Evolutionary conservation across 805 yeast genomes (phyloP), one percentile per base, ranked within the genome.

Genomic region (Saturnispora bothae): DNA sequence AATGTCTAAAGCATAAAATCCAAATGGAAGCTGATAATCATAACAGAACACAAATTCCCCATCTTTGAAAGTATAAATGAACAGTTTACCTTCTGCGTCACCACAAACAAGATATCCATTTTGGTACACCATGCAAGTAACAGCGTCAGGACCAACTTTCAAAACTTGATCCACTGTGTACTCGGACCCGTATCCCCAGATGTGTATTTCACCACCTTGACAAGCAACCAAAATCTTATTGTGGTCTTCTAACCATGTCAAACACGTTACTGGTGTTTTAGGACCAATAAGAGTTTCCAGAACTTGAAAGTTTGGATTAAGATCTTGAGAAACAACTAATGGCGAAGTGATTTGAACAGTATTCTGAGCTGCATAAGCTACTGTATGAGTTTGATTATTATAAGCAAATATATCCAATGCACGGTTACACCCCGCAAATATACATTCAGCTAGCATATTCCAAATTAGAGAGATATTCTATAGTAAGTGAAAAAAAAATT

Each of bases 271-370:
- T 33, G 69, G 78, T 14, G 64, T 67, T 4, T 65, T 52, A 51
- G 81, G 92, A 2, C 71, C 68, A 45, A 78, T 78, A 38, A 82
- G 60, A 0, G 86, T 77, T 5, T 56, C 47, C 36, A 52, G 53
- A 0, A 77, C 76, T 74, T 33, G 42, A 42, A 27, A 38, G 5
- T 12, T 84, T 84, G 20, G 51, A 15, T 61, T 51, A 27, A 52
- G 36, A 3, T 45, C 26, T 21, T 62, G 61, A 15, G 12, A 3
- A 3, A 28, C 8, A 15, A 44, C 28, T 19, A 71, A 52, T 1
- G 88, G 83, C n/a, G 70, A 60, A 78, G 85, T 81, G 28, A 83
- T 54, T 0, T 89, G 85, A 35, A 83, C 62, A 14, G 72, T 68
- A 31, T 63, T 66, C 1, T 74, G 72, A 0, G 92, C 84, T 6